A percentile compares a stretch with the other conserved stretches of the same genome.
These are phyloP conservation scores for Eimeria maxima DNA, from an alignment of 169 alveolate species.

Conservation along the genomic window DNA sequence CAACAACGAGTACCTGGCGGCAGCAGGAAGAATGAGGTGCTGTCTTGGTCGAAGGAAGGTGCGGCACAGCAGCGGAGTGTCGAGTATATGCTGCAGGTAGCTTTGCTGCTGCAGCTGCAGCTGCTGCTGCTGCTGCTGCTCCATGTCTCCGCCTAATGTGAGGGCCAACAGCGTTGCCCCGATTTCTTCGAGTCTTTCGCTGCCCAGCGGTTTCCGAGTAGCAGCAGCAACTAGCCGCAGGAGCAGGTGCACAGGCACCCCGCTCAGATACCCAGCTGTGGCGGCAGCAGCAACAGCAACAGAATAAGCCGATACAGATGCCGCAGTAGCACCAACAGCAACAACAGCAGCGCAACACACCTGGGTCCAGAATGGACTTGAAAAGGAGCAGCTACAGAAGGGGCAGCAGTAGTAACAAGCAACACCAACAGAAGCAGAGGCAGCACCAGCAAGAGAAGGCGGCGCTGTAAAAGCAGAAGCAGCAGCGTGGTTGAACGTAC, in stretches of 20 bases:
- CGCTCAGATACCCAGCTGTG: slow-evolving; percentile 53
- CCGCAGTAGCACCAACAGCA: background rate
- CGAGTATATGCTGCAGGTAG: slow-evolving; percentile 45
- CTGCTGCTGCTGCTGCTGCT: slow-evolving; percentile 63
- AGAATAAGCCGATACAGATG: background rate
- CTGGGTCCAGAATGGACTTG: background rate
- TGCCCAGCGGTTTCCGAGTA: background rate
- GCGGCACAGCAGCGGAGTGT: slow-evolving; percentile 42
- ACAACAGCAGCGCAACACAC: background rate
- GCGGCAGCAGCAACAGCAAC: background rate
- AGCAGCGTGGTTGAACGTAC: background rate
- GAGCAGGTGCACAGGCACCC: slow-evolving; percentile 48
- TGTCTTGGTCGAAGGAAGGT: slow-evolving; percentile 36
- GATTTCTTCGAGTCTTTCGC: slow-evolving; percentile 57
- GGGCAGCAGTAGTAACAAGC: background rate
- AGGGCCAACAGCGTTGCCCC: slow-evolving; percentile 49
- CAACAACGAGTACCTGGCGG: slow-evolving; percentile 53
- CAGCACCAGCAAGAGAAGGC: slow-evolving; percentile 32
- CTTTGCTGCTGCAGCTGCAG: slow-evolving; percentile 42
- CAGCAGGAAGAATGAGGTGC: slow-evolving; percentile 69
- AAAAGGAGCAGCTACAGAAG: slow-evolving; percentile 1
- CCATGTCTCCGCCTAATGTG: slow-evolving; percentile 25
- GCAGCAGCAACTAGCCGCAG: slow-evolving; percentile 62
- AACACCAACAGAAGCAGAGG: background rate
- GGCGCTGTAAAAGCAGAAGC: slow-evolving; percentile 43